A percentile compares a stretch with the other conserved stretches of the same genome.
Conservation (phyloP, 257 asterid species). For the Solanum gandarillasii region DNA sequence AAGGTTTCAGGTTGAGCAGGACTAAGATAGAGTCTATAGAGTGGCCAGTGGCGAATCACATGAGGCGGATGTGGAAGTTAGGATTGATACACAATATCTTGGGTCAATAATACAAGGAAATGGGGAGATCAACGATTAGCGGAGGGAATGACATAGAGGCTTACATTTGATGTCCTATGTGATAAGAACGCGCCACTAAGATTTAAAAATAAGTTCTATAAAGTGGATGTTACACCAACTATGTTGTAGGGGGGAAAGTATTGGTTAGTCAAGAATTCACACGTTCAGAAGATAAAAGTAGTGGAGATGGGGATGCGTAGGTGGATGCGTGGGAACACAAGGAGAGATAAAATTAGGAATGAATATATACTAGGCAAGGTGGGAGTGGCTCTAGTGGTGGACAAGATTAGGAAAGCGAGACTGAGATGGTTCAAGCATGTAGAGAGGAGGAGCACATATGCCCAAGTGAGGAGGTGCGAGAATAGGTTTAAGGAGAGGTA, state of each 20-base stretch:
- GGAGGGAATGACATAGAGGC: not conserved
- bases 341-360: not conserved
- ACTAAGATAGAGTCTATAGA: not conserved
- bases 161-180: not conserved
- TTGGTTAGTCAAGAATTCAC: not conserved
- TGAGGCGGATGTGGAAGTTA: not conserved
- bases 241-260: not conserved
- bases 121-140: not conserved
- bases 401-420: not conserved
- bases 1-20: not conserved
- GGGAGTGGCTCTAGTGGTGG: not conserved
- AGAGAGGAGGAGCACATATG: not conserved
- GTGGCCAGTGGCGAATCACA: not conserved
- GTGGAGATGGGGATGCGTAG: not conserved
- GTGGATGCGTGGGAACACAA: not conserved
- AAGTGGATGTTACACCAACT: not conserved
- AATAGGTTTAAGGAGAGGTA: not conserved
- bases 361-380: not conserved
- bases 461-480: not conserved
- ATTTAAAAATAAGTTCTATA: not conserved
- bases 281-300: not conserved
- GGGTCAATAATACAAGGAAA: not conserved
- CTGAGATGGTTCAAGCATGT: not conserved
- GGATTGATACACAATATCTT: not conserved
- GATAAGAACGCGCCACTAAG: not conserved